Conservation (phyloP, 768 basidiomycete species). For the Mrakia blollopis region DNA sequence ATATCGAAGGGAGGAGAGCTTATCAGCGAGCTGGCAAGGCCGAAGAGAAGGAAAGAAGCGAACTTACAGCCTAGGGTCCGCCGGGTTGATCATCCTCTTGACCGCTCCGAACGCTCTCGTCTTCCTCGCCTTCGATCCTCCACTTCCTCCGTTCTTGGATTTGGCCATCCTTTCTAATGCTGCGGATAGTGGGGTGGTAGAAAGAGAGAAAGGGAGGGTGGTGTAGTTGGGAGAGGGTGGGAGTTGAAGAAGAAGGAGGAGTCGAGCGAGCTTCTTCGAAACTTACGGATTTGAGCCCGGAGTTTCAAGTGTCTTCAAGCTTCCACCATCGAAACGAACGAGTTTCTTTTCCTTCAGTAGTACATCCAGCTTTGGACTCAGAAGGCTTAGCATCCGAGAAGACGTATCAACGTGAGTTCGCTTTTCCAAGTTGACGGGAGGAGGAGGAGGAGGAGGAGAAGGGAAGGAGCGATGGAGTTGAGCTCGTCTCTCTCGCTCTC, state of each 20-base stretch:
- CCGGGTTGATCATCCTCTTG: constrained; percentile 89
- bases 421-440: too few relatives aligned
- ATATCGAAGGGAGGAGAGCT: constrained; percentile 11
- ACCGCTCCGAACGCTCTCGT: constrained; percentile 91
- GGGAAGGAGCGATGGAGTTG: too few relatives aligned
- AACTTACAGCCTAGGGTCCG: constrained; percentile 81
- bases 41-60: constrained; percentile 16
- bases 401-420: too few relatives aligned
- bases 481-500: too few relatives aligned
- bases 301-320: too few relatives aligned
- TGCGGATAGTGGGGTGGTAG: not conserved
- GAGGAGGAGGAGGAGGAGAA: too few relatives aligned
- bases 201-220: not conserved
- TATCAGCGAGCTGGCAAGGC: not conserved
- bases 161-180: not conserved
- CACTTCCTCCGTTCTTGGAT: constrained; percentile 13
- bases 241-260: not conserved
- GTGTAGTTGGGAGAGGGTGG: not conserved
- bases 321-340: too few relatives aligned
- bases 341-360: too few relatives aligned
- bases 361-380: too few relatives aligned
- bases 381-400: too few relatives aligned
- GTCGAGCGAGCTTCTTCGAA: too few relatives aligned
- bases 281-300: too few relatives aligned
- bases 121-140: constrained; percentile 66